A percentile compares a stretch with the other conserved stretches of the same genome.
phyloP scores from a whole-genome alignment of 495 filamentous ascomycete genomes.

The Chaetomium tenue region DNA sequence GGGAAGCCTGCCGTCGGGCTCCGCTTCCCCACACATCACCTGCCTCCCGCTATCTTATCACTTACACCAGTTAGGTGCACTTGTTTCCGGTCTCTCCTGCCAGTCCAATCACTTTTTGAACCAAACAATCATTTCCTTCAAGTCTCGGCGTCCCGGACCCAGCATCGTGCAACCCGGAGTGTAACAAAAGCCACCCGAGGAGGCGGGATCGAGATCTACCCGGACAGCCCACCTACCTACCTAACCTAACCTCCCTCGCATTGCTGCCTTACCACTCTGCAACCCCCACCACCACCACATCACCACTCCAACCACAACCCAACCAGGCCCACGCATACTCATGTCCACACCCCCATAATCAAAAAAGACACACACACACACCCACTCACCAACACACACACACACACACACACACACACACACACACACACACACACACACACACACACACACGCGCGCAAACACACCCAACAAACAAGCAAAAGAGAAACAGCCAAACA shows the following conservation, averaged over 20 bases:
- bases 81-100: background rate
- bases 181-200: background rate
- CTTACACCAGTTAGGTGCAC: conserved; percentile 19
- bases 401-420: too few species aligned
- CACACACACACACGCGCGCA: too few species aligned
- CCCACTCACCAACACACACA: too few species aligned
- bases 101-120: background rate
- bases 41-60: conserved; percentile 27
- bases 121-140: background rate
- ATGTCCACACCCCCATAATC: background rate
- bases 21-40: conserved; percentile 18
- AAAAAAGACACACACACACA: conserved; percentile 36
- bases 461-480: background rate
- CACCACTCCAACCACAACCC: too few species aligned
- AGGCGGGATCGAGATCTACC: background rate
- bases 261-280: background rate
- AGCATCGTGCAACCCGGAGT: background rate
- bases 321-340: background rate
- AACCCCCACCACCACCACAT: background rate
- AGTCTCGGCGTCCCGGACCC: background rate
- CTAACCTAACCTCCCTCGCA: background rate
- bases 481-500: conserved; percentile 35
- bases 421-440: too few species aligned
- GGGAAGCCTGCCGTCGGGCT: conserved; percentile 12
- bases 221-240: background rate